Conservation (phyloP, 2,329 filamentous ascomycete genomes). For the Fusarium euwallaceae region DNA sequence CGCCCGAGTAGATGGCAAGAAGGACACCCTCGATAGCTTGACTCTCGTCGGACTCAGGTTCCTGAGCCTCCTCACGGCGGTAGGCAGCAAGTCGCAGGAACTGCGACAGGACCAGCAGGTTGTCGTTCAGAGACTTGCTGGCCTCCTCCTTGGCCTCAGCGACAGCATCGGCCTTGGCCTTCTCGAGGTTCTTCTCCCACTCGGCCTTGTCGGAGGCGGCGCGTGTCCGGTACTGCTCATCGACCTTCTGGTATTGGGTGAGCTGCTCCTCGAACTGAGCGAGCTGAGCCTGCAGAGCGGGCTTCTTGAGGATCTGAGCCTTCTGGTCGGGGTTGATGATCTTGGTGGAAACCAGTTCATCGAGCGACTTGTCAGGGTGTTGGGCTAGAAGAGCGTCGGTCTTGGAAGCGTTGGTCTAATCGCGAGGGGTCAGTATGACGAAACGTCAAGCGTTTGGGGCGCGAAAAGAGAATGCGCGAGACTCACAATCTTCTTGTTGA, state of each 20-base stretch:
- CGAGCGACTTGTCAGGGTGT: slow-evolving; percentile 77
- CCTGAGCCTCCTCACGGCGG: slow-evolving; percentile 77
- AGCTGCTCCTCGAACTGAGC: slow-evolving; percentile 81
- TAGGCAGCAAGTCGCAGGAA: slow-evolving; percentile 85
- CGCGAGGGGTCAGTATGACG: slow-evolving; percentile 33
- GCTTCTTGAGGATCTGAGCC: slow-evolving; percentile 82
- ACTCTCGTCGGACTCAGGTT: slow-evolving; percentile 77
- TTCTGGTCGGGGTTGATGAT: slow-evolving; percentile 88
- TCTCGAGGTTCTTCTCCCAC: slow-evolving; percentile 69
- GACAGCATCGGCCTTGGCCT: slow-evolving; percentile 66
- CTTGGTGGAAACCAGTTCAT: slow-evolving; percentile 77
- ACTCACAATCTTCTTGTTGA: slow-evolving; percentile 94
- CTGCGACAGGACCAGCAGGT: slow-evolving; percentile 79
- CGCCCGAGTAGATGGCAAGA: slow-evolving; percentile 82
- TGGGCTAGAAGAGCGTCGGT: slow-evolving; percentile 77
- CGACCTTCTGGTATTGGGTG: slow-evolving; percentile 79
- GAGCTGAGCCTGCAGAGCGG: slow-evolving; percentile 76
- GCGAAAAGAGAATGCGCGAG: slow-evolving; percentile 17
- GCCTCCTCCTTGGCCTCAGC: slow-evolving; percentile 63
- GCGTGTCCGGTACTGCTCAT: slow-evolving; percentile 76
- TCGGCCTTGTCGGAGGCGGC: slow-evolving; percentile 70
- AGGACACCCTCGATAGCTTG: slow-evolving; percentile 85
- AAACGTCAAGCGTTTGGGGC: slow-evolving; percentile 13
- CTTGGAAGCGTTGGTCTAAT: slow-evolving; percentile 77
- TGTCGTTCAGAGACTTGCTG: slow-evolving; percentile 71